These are phyloP conservation scores for Sporothrix brunneoviolacea DNA, from an alignment of 2,329 filamentous ascomycete species.

Conservation along the genomic window DNA sequence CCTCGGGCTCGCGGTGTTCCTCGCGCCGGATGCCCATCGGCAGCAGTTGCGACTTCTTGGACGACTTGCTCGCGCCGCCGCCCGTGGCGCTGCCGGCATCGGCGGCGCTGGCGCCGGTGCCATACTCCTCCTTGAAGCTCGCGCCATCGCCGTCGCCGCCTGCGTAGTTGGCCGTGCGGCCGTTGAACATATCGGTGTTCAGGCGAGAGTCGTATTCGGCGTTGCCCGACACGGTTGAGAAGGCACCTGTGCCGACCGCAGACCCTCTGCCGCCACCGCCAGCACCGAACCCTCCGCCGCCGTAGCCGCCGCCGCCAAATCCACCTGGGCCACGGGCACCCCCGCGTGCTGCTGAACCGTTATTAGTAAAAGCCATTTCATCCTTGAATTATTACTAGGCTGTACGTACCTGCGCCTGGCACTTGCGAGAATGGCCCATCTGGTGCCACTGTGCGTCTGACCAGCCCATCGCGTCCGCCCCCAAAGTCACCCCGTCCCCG, in stretches of 20 bases:
- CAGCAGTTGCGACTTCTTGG: constrained; percentile 30
- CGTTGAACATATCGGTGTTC: constrained; percentile 51
- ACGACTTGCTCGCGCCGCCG: background rate
- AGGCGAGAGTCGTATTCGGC: constrained; percentile 42
- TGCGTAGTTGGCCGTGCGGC: constrained; percentile 20
- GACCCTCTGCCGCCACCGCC: constrained; percentile 9
- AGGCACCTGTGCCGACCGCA: constrained; percentile 21
- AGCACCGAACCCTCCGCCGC: constrained; percentile 16
- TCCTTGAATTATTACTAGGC: too few relatives aligned
- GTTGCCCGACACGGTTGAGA: constrained; percentile 16
- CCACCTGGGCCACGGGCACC: background rate
- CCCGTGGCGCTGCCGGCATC: background rate
- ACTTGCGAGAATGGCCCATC: constrained; percentile 31
- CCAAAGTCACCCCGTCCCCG: constrained; percentile 23
- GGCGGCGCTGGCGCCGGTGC: constrained; percentile 26
- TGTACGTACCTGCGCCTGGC: constrained; percentile 21
- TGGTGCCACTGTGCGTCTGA: constrained; percentile 26
- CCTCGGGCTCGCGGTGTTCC: constrained; percentile 47
- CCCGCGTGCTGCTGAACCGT: too few relatives aligned
- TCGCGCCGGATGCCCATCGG: constrained; percentile 51
- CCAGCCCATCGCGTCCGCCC: constrained; percentile 22
- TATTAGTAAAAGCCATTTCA: too few relatives aligned
- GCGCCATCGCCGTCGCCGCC: constrained; percentile 37
- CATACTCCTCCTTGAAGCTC: constrained; percentile 34
- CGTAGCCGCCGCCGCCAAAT: constrained; percentile 14